Evolutionary conservation across 352 stramenopile genomes (phyloP).

Genomic region (Pythium sukuiense): DNA sequence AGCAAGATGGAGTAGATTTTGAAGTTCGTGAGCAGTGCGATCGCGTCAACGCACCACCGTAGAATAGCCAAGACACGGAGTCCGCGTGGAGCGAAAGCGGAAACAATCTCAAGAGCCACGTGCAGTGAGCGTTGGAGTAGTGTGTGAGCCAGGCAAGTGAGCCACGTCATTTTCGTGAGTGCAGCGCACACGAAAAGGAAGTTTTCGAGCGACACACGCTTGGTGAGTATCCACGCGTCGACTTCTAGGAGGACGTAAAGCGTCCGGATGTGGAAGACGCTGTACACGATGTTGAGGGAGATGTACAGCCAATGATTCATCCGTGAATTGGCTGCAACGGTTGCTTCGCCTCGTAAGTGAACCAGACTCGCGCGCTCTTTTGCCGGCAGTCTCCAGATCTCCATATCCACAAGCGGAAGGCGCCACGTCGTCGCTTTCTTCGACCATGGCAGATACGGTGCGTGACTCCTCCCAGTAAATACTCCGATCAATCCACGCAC

Average conservation of each 20-base stretch:
- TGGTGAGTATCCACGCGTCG: slow-evolving; percentile 47
- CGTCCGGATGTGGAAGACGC: slow-evolving; percentile 37
- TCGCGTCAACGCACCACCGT: slow-evolving; percentile 12
- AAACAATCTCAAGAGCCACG: background rate
- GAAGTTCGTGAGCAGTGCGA: slow-evolving; percentile 9
- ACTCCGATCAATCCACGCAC: slow-evolving; percentile 11
- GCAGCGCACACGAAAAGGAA: slow-evolving; percentile 53
- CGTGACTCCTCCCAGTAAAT: background rate
- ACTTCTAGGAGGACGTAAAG: slow-evolving; percentile 47
- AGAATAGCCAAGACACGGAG: background rate
- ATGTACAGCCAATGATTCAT: slow-evolving; percentile 72
- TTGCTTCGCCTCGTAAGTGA: slow-evolving; percentile 42
- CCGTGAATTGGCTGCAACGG: slow-evolving; percentile 57
- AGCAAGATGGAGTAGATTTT: slow-evolving; percentile 11
- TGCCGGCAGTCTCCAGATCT: background rate
- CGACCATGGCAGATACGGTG: background rate
- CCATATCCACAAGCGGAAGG: background rate
- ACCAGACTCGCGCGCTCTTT: background rate
- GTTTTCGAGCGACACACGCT: slow-evolving; percentile 40
- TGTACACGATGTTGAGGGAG: slow-evolving; percentile 44
- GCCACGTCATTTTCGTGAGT: slow-evolving; percentile 52
- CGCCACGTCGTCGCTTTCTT: background rate
- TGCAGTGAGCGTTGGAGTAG: slow-evolving; percentile 17
- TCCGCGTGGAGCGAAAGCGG: background rate
- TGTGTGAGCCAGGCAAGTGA: slow-evolving; percentile 54